Evolutionary conservation across 805 yeast genomes (phyloP), one percentile per base, ranked within the genome.

Genomic region (Jamesozyma lodderae): DNA sequence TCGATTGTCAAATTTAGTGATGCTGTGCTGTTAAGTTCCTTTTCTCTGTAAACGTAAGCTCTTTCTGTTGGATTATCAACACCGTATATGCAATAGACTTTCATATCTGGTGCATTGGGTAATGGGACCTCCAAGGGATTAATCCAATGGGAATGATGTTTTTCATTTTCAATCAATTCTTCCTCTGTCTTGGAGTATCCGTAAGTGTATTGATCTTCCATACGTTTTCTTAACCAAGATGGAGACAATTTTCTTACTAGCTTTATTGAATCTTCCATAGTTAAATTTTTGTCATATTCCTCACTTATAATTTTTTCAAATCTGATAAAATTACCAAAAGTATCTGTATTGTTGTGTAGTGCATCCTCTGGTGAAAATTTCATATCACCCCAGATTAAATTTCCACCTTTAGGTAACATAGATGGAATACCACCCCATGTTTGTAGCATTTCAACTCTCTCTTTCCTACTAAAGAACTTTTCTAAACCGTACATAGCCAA

Each of bases 21-120:
- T 4, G 73, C 54, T 21, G 40, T 20, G 13, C 17, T 29, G 0
- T 66, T 61, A 39, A 74, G 82, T 3, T 28, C 25, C 7, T 35
- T 35, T 48, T 82, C 86, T 38, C 74, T 77, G 61, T 92, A 92
- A 24, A 78, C 75, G 62, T 92, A 92, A 0, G 95, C 88, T 32
- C 98, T 71, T 60, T 92, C 98, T 0, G 98, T 90, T 17, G 94
- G 94, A 47, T 87, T 90, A 6, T 96, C 95, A n/a, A 87, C 86
- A 4, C 98, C 98, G 53, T 92, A 92, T 52, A 92, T 79, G 53
- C 96, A 85, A 60, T 68, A 92, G 8, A 87, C 68, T 47, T 84
- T 82, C 81, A 92, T 67, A 55, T 85, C 85, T 3, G 97, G 97
- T 0, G 98, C 98, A 53, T 82, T 69, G 1, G 98, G 98, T 31